Base-by-base conservation (phyloP, 1,139 yeast species). In the Hansenula lynferdii region DNA sequence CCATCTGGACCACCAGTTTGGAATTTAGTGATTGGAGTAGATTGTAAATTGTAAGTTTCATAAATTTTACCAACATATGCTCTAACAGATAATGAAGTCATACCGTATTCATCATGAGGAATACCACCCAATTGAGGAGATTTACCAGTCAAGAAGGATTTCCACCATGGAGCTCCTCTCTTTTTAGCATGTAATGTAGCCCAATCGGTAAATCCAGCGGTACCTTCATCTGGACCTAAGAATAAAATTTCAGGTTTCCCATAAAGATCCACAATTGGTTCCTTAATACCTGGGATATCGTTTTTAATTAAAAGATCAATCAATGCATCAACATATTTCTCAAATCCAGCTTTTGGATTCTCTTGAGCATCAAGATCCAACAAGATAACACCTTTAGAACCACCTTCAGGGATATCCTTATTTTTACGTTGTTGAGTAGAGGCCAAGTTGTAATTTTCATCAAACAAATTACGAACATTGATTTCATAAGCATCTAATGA, bases 1-100 rank as follows among this genome's bases (percentile, higher is more conserved):
- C 98, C 98, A 65, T 92, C 97, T 46, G 98, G 98, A 34, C 98
- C 98, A 65, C 97, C 98, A 41, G 97, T 92, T 69, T 92, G 98
- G 58, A 92, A 70, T 66, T 92, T 92, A 54, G 73, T 74, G 43
- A 90, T 75, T 27, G 75, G 65, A 44, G 75, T 65, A 49, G 82
- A 77, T 31, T 67, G 64, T 46, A 90, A 69, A n/a, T 65, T 56
- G 45, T 84, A 73, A 61, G 87, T 85, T 52, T 86, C 84, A 62
- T 90, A 92, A 45, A 90, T 81, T 58, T 87, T 86, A 61, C 85
- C 83, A 42, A 92, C 95, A 61, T 82, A 92, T 39, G 96, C 86
- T 57, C 98, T 80, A 36, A 92, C 97, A 36, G 96, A 86, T 50
- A 90, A 69, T 10, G 97, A 82, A 9, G 98, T 92, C 98, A 92